A percentile compares a stretch with the other conserved stretches of the same genome.
Evolutionary conservation across 225 moss, liverwort and hornwort genomes (phyloP).

Genomic region (Lunularia cruciata): DNA sequence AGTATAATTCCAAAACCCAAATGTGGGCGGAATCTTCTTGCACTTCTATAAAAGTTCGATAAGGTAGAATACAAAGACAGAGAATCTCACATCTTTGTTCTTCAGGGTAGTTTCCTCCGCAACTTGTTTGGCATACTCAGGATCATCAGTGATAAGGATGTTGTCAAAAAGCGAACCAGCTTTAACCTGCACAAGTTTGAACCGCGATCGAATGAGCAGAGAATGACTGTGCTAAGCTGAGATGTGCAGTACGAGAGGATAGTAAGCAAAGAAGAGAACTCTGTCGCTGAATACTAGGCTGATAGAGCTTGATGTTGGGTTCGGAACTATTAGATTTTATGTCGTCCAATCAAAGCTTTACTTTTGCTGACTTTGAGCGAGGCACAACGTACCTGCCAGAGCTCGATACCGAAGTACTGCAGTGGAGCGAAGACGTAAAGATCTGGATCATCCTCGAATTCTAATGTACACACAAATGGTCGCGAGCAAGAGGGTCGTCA

Average conservation of each 20-base stretch:
- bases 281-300: no score
- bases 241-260: background rate
- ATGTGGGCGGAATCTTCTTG: no score
- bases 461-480: constrained; percentile 44
- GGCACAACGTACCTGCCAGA: constrained; percentile 71
- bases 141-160: constrained; percentile 79
- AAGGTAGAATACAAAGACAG: no score
- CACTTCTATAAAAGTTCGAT: no score
- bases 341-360: no score
- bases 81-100: constrained; percentile 50
- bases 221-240: background rate
- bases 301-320: no score
- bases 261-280: background rate
- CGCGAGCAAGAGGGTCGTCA: background rate
- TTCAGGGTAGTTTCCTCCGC: constrained; percentile 77
- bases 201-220: constrained; percentile 9
- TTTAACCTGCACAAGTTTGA: constrained; percentile 60
- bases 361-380: no score
- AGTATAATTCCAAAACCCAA: no score
- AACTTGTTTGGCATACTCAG: constrained; percentile 76
- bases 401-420: constrained; percentile 86
- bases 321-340: background rate
- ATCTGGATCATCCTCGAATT: constrained; percentile 84
- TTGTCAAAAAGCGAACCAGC: constrained; percentile 91
- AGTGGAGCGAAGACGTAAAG: constrained; percentile 79